Conservation (phyloP, 768 basidiomycete species). For the Suillus bovinus region DNA sequence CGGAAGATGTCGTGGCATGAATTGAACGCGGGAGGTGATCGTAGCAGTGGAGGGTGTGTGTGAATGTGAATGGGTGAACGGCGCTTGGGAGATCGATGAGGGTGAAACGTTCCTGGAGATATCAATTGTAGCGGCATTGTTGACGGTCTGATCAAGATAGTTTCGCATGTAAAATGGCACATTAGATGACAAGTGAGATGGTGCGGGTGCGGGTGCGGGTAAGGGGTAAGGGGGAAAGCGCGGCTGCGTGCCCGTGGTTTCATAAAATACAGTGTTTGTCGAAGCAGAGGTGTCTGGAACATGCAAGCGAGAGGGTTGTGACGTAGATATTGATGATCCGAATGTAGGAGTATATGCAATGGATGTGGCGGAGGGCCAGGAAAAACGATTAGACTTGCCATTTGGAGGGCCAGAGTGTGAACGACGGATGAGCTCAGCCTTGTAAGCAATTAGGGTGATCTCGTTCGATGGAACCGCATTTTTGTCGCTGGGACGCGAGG, state of each 20-base stretch:
- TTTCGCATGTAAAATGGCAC: constrained; percentile 28
- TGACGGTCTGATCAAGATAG: constrained; percentile 4
- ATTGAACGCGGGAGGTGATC: constrained; percentile 36
- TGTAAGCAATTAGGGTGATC: constrained; percentile 27
- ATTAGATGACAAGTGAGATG: constrained; percentile 34
- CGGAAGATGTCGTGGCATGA: constrained; percentile 16
- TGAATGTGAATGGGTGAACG: constrained; percentile 43
- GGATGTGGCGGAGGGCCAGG: constrained; percentile 41
- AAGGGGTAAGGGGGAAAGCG: constrained; percentile 30
- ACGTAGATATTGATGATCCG: constrained; percentile 38
- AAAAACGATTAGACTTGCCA: constrained; percentile 39
- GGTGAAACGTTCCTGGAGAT: constrained; percentile 2
- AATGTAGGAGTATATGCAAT: constrained; percentile 47
- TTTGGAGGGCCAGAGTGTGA: constrained; percentile 44
- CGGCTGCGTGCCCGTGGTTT: constrained; percentile 47
- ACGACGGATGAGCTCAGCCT: constrained; percentile 42
- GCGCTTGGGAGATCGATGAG: constrained; percentile 2
- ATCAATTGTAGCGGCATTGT: constrained; percentile 6
- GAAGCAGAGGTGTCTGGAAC: constrained; percentile 38
- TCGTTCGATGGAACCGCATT: constrained; percentile 10
- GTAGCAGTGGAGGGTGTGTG: constrained; percentile 54
- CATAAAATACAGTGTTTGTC: constrained; percentile 60
- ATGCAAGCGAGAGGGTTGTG: constrained; percentile 37
- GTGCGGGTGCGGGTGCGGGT: constrained; percentile 21
- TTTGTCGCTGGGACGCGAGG: constrained; percentile 11